Evolutionary conservation across 2,329 filamentous ascomycete genomes (phyloP).

Genomic region (Conoideocrella luteorostrata): DNA sequence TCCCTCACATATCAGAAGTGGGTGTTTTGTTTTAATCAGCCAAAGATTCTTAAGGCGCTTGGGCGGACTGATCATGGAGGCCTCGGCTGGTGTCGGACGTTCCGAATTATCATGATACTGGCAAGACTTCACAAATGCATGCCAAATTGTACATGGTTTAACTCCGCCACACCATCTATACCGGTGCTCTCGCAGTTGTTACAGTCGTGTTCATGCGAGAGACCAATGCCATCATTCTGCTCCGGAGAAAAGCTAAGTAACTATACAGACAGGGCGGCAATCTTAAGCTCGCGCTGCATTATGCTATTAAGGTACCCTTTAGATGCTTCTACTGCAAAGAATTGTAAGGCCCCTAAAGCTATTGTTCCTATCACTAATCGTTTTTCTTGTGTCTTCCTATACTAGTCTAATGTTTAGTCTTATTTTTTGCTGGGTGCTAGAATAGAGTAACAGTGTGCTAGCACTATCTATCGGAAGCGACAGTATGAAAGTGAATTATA

Average conservation of each 20-base stretch:
- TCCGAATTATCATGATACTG: background rate
- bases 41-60: background rate
- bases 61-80: background rate
- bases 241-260: background rate
- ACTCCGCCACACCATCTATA: background rate
- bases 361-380: background rate
- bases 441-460: conserved; percentile 39
- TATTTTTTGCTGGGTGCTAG: conserved; percentile 32
- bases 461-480: too few relatives aligned
- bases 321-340: too few relatives aligned
- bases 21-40: background rate
- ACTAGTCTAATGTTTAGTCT: background rate
- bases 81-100: background rate
- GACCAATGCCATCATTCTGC: background rate
- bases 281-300: background rate
- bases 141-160: background rate
- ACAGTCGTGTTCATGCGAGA: too few relatives aligned
- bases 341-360: background rate
- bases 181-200: too few relatives aligned
- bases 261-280: background rate
- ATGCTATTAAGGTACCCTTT: background rate
- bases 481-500: too few relatives aligned
- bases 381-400: background rate
- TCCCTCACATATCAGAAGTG: too few relatives aligned
- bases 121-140: background rate